Evolutionary conservation across 345 rosid species (phyloP).

Genomic region (Lepidium sativum): DNA sequence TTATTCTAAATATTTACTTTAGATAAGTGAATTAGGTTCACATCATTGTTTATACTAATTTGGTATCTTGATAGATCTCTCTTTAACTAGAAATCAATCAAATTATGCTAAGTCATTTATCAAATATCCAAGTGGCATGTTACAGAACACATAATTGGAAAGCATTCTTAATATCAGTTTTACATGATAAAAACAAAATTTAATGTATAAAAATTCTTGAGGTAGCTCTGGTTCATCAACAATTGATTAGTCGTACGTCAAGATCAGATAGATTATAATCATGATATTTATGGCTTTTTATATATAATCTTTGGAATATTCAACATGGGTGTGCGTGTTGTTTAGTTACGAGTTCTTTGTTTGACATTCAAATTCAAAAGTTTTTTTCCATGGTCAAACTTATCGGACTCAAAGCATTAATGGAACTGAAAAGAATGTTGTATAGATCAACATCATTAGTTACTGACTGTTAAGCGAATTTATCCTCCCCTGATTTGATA

Average conservation of each 20-base stretch:
- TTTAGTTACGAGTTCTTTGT: neutral
- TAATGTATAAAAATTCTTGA: neutral
- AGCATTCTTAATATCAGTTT: neutral
- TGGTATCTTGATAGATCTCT: neutral
- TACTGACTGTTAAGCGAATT: neutral
- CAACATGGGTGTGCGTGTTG: neutral
- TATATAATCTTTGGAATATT: neutral
- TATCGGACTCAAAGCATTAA: neutral
- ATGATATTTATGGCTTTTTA: neutral
- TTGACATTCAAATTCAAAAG: no score
- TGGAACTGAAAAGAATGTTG: neutral
- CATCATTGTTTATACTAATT: neutral
- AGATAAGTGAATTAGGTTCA: neutral
- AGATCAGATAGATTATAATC: neutral
- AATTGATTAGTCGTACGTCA: neutral
- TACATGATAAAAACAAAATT: neutral
- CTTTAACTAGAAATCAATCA: neutral
- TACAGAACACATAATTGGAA: neutral
- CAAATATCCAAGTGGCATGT: neutral
- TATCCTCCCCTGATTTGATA: neutral
- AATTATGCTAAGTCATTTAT: neutral
- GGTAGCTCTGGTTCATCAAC: neutral
- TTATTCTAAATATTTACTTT: neutral
- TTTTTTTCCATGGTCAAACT: slow-evolving; percentile 2
- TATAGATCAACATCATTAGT: neutral